Evolutionary conservation across 2,329 filamentous ascomycete species (phyloP), one percentile per base, ranked within the genome.

Genomic region (Claviceps paspali): DNA sequence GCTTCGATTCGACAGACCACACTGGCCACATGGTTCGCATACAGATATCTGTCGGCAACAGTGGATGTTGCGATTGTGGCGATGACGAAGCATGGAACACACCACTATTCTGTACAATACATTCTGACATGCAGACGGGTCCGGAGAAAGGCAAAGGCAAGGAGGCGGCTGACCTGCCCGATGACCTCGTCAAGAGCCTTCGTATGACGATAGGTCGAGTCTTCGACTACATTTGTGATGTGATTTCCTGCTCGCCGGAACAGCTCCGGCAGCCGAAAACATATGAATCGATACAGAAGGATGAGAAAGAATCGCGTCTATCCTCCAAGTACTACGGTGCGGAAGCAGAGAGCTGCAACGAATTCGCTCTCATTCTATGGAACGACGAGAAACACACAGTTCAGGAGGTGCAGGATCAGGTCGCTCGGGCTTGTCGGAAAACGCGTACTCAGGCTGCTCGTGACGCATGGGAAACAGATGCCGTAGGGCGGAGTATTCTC

Each of bases 341-440:
- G 10, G 50, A 53, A 7, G 45, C 53, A 12, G 51, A 60, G 18
- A 48, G 50, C 8, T 60, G 59, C 42, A 49, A 49, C 9, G 84
- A 94, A 49, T 98, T 81, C 56, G 81, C 83, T 5, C 63, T 98
- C 31, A 65, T 95, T 12, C 65, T 98, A 5, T 98, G 91, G 91
- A 98, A 98, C 49, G 91, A 98, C 46, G 91, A 98, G 61, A 98
- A 98, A 58, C 91, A 98, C 55, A 98, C 91, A 0, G 79, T 96
- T 30, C 74, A 78, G 33, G 91, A 98, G 54, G 88, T 98, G 5
- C 71, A 79, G 47, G 77, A 92, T 40, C 88, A 96, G 55, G 84
- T 98, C 17, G 82, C 84, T 3, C 74, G 88, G 45, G 91, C 91
- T 35, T 98, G 91, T 63, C 75, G 73, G 42, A 79, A 83, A 46